phyloP scores from a whole-genome alignment of 2,329 filamentous ascomycete genomes.

The Didymosphaeria variabile region DNA sequence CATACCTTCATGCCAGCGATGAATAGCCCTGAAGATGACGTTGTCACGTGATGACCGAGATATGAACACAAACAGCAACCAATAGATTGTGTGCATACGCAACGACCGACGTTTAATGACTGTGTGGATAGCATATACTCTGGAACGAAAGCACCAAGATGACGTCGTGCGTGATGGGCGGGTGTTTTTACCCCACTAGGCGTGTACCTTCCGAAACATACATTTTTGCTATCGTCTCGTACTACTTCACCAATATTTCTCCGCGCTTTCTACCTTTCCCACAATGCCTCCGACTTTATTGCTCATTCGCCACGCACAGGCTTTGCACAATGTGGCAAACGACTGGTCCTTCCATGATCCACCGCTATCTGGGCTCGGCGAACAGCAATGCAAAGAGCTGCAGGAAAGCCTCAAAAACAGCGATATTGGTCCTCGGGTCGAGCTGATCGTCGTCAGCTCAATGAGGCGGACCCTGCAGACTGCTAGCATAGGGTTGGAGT shows the following conservation, averaged over 20 bases:
- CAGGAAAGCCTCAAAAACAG: constrained; percentile 48
- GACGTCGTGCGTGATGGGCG: background rate
- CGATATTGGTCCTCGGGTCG: constrained; percentile 55
- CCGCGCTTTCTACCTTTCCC: constrained; percentile 1
- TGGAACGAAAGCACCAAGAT: constrained; percentile 1
- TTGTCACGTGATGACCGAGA: constrained; percentile 38
- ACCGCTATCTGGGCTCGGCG: constrained; percentile 52
- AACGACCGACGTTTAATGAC: background rate
- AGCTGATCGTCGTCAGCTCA: constrained; percentile 69
- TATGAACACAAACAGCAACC: constrained; percentile 13
- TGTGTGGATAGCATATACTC: background rate
- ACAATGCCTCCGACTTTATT: constrained; percentile 56
- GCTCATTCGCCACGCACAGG: constrained; percentile 57
- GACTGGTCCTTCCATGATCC: constrained; percentile 56
- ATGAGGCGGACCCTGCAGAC: constrained; percentile 74
- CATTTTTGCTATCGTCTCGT: background rate
- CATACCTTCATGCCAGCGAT: constrained; percentile 29
- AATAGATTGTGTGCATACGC: background rate
- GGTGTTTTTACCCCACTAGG: constrained; percentile 4
- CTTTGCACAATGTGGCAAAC: constrained; percentile 54
- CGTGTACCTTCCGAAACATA: background rate
- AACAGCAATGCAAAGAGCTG: constrained; percentile 53
- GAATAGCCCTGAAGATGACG: constrained; percentile 35
- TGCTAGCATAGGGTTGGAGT: constrained; percentile 65
- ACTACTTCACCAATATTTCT: background rate